Evolutionary conservation across 2,329 filamentous ascomycete species (phyloP), one percentile per base, ranked within the genome.

Genomic region (Stromatinia cepivora): DNA sequence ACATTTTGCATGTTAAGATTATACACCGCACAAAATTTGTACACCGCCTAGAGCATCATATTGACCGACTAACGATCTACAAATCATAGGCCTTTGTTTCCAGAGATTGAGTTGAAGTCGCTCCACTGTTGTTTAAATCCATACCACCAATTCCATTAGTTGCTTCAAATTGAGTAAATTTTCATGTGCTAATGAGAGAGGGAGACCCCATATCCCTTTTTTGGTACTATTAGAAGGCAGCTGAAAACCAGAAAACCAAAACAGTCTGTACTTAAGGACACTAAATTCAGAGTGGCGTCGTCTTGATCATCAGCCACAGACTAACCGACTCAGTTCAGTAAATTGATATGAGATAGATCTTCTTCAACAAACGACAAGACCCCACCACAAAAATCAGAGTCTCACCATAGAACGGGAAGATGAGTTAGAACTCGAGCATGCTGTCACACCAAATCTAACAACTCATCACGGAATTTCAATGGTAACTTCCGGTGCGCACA

Each of bases 1-100:
- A 52, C 8, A 9, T 64, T 53, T 17, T 58, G 54, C 54, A 42
- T 58, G 15, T 52, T 42, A 28, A n/a, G 34, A 39, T 39, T 52
- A 39, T 64, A 63, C 61, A 28, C 31, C 46, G 61, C 28, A 50
- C 64, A 20, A 20, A 42, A 46, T 45, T 10, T 54, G 36, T 53
- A 63, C 66, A 68, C 66, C 66, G 57, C 66, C 57, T 63, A 31
- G 34, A 46, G 34, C 11, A 62, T 52, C 11, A 8, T 8, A 42
- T 64, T 36, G 42, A 62, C 65, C 36, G 66, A 46, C 57, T 39
- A 11, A 31, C 28, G 46, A 68, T 64, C 66, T 69, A 64, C 66
- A 56, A 63, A 42, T 64, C 66, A 67, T 17, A 45, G 28, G 36
- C 28, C 36, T 45, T 42, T 31, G 54, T 42, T 9, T 22, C 58